Conservation (phyloP, 2,329 filamentous ascomycete species). For the Cercospora sp. region DNA sequence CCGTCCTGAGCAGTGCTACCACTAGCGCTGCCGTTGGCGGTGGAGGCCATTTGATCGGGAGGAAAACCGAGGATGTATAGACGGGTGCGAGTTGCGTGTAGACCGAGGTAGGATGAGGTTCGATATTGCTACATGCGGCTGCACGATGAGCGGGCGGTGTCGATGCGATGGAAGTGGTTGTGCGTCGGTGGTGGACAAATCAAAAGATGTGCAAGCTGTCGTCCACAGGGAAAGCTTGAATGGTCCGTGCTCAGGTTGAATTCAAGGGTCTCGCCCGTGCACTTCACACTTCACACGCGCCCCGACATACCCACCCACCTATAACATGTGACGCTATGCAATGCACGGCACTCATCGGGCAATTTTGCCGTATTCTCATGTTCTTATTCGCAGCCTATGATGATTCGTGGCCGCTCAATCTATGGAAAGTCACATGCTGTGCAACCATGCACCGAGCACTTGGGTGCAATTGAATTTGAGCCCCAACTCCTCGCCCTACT, state of each 20-base stretch:
- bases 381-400: background rate
- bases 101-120: conserved; percentile 10
- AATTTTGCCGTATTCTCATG: background rate
- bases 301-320: background rate
- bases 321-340: background rate
- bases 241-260: background rate
- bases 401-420: background rate
- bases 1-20: conserved; percentile 25
- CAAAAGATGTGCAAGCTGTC: background rate
- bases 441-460: background rate
- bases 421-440: background rate
- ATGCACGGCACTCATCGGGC: background rate
- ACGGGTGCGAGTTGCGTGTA: conserved; percentile 21
- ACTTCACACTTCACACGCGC: background rate
- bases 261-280: background rate
- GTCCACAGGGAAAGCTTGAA: background rate
- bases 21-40: conserved; percentile 27
- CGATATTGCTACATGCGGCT: conserved; percentile 6
- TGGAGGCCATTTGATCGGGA: conserved; percentile 30
- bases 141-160: conserved; percentile 21
- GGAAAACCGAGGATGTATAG: conserved; percentile 22
- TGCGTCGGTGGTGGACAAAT: background rate
- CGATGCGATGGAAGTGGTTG: conserved; percentile 15
- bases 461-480: background rate
- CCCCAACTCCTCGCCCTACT: background rate